phyloP scores from a whole-genome alignment of 2,329 filamentous ascomycete species.

The Capronia coronata region DNA sequence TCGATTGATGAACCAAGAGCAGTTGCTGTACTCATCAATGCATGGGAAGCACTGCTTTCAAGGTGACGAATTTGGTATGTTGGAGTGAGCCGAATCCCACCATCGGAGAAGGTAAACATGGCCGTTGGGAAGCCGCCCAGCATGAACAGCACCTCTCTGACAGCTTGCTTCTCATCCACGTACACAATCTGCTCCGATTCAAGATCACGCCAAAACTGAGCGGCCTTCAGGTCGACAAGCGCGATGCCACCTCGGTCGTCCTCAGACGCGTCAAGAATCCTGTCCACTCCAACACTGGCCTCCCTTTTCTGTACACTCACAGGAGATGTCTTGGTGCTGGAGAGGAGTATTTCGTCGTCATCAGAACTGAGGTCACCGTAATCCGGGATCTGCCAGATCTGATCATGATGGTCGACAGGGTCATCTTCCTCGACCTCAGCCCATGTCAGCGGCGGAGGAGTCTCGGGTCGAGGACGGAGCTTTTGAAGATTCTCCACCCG shows the following conservation, averaged over 20 bases:
- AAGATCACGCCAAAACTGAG: constrained; percentile 45
- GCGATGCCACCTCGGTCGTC: neutral
- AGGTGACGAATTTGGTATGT: constrained; percentile 20
- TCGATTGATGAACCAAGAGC: constrained; percentile 10
- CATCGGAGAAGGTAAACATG: constrained; percentile 50
- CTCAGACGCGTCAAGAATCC: constrained; percentile 15
- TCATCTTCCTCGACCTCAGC: constrained; percentile 71
- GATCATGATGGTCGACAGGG: constrained; percentile 60
- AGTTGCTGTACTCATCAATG: constrained; percentile 21
- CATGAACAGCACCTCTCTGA: constrained; percentile 80
- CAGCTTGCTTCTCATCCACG: constrained; percentile 63
- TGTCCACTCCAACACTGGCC: constrained; percentile 8
- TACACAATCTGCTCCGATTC: neutral
- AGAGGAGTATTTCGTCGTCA: constrained; percentile 27
- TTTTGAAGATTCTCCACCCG: constrained; percentile 57
- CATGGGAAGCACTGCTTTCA: constrained; percentile 6
- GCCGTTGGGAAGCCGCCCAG: constrained; percentile 69
- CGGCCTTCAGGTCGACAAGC: constrained; percentile 36
- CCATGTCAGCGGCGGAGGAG: constrained; percentile 60
- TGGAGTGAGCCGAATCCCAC: constrained; percentile 17
- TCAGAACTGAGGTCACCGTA: constrained; percentile 56
- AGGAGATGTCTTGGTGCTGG: constrained; percentile 14
- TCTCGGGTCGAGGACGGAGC: constrained; percentile 44
- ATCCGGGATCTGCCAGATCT: constrained; percentile 65
- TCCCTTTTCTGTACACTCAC: constrained; percentile 5